These are phyloP conservation scores for Hypoxylon sp. DNA, from an alignment of 2,329 filamentous ascomycete species.

Conservation along the genomic window DNA sequence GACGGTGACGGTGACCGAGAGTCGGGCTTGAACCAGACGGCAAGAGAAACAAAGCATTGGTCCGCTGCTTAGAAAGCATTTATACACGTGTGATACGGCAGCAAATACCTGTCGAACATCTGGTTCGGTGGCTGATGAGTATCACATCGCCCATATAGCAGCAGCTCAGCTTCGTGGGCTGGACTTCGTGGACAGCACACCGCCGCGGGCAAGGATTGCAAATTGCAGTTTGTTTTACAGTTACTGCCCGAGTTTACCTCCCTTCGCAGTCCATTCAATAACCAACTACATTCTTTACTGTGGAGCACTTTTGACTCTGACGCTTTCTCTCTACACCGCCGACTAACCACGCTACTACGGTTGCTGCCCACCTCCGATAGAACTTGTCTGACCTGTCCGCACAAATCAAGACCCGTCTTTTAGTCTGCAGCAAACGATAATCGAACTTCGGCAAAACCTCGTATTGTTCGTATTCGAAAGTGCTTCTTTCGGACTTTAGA, in stretches of 20 bases:
- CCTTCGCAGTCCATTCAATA: constrained; percentile 1
- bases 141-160: constrained; percentile 11
- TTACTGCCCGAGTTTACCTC: constrained; percentile 17
- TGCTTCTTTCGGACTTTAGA: constrained; percentile 14
- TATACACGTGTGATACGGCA: constrained; percentile 6
- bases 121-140: constrained; percentile 19
- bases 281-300: constrained; percentile 10
- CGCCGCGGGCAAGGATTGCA: constrained; percentile 22
- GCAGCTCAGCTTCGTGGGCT: constrained; percentile 1
- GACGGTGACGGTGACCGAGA: constrained; percentile 1
- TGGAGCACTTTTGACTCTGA: constrained; percentile 12
- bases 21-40: constrained; percentile 3
- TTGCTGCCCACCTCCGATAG: background rate
- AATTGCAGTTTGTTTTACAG: constrained; percentile 27
- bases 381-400: background rate
- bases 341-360: background rate
- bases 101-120: constrained; percentile 19
- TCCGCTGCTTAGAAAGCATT: background rate
- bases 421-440: constrained; percentile 18
- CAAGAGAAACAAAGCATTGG: background rate
- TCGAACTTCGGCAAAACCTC: constrained; percentile 1
- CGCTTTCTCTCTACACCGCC: constrained; percentile 8
- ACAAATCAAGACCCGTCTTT: constrained; percentile 15
- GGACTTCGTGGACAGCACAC: constrained; percentile 21
- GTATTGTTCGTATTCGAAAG: constrained; percentile 9